Evolutionary conservation across 78 protist genomes (phyloP), one percentile per base, ranked within the genome.

Genomic region (Dictyostelium brefeldianum): DNA sequence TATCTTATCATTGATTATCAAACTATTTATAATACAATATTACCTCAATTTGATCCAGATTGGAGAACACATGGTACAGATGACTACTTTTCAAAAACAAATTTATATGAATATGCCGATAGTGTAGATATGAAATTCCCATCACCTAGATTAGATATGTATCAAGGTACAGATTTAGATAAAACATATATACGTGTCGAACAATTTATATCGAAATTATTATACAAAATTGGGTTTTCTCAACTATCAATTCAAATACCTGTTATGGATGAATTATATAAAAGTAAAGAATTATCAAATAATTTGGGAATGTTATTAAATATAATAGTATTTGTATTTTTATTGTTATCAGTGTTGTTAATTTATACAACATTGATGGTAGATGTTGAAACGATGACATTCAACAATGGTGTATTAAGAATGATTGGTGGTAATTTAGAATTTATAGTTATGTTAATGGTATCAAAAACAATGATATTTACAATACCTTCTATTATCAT

Each of bases 321-420:
- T 80, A 27, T 98, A 10, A 93, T 97, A 53, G 70, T 97, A 46
- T 46, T 83, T 11, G 71, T 96, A 4, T 83, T 98, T 3, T 5
- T 82, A 41, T 67, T 56, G 71, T 57, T 98, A 3, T 81, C 96
- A 27, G 77, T 96, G 9, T 5, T 98, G 3, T 78, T 98, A 20
- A 94, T 98, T 43, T 97, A 98, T 89, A 90, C 98, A 29, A 77
- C 98, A 71, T 82, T 98, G 46, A 95, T 96, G 96, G 69, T 97
- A 50, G 85, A 75, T 20, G 96, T 98, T 15, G 98, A 98, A 27
- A 90, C 97, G 10, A 79, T 98, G 27, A 83, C 98, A 10, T 98
- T 96, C 73, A 98, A 98, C 62, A 64, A 91, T 51, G 99, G 98
- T 71, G 89, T 96, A 12, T 12, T 96, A 25, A 73, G 98, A 36